Base-by-base conservation (phyloP, 2,329 filamentous ascomycete species). In the Ceratocystis cubensis region DNA sequence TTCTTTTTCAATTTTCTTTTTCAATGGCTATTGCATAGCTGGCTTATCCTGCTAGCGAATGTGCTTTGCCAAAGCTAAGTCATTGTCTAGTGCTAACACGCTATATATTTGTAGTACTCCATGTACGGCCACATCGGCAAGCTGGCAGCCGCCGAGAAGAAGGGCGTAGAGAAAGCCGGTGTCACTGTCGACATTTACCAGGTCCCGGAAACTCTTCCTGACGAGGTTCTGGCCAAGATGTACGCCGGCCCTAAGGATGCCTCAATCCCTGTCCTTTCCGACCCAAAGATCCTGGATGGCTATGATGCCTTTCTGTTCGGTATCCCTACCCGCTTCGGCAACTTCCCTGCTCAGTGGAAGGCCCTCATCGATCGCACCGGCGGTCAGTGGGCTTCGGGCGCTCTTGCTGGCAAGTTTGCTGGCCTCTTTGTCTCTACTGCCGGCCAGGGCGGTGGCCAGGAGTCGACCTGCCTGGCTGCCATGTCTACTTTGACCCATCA, bases 341-440 rank as follows among this genome's bases (percentile, higher is more conserved):
- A 95, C 85, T 96, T 96, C 83, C 92, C 93, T 62, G 89, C 88
- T 20, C 94, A 99, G 80, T 96, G 89, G 89, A 96, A 94, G 82
- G 74, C 85, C 53, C 93, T 91, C 82, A 95, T 91, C 89, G 94
- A 99, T 81, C 83, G 84, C 78, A 92, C 91, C 28, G 93, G 93
- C 73, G 81, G 83, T 71, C 88, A 94, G 77, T 97, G 94, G 94
- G 78, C 82, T 69, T 76, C 78, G 15, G 93, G 93, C 69, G 85
- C 80, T 71, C 92, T 83, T 81, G 85, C 81, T 78, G 92, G 92
- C 79, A 97, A 97, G 82, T 87, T 91, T 74, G 93, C 88, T 65
- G 93, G 93, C 73, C 71, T 96, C 69, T 99, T 99, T 83, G 78
- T 99, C 76, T 90, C 87, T 69, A 95, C 91, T n/a, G 91, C 81